Base-by-base conservation (phyloP, 768 basidiomycete genomes). In the Rhizopogon vesiculosus region DNA sequence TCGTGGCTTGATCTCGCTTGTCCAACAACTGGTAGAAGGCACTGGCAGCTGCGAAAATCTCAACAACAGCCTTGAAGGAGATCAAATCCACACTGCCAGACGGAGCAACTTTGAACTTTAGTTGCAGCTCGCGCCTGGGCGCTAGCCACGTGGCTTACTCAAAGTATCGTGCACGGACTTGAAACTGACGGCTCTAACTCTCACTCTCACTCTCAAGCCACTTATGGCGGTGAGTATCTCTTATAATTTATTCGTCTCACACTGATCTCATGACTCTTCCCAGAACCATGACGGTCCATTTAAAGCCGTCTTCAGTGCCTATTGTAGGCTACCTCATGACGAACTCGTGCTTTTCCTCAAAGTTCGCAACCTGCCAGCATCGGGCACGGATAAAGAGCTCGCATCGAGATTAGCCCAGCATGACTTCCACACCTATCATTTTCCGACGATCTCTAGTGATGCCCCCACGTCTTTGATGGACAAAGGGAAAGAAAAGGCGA, bases 301-400 rank as follows among this genome's bases (percentile, higher is more conserved):
- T 18, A 70, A 68, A 51, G 72, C 85, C 64, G 82, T 91, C 55
- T 78, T 79, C 62, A 78, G 75, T 65, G 90, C 90, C 9, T 92
- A 92, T 67, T 74, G 79, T 64, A 82, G 81, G 60, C 75, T 92
- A 61, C 77, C 77, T 22, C 83, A 78, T 65, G 73, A 82, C 25
- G 87, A 92, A 62, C 81, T 92, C 58, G 69, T 85, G 40, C 79
- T 92, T 54, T 92, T 92, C 68, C 83, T 88, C 70, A 81, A 82
- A 72, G 80, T 84, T 42, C 82, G 90, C 59, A 83, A 78, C 56
- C 74, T 92, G n/a, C 83, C 86, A 49, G 83, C 78, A 0, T 72
- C 78, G 12, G 90, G 89, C 42, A 74, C 80, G 46, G 76, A 86
- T 57, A 46, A 64, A 50, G 88, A 89, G 54, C 83, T 91, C 31